Conservation (phyloP, 2,329 filamentous ascomycete species). For the Aspergillus brasiliensis region DNA sequence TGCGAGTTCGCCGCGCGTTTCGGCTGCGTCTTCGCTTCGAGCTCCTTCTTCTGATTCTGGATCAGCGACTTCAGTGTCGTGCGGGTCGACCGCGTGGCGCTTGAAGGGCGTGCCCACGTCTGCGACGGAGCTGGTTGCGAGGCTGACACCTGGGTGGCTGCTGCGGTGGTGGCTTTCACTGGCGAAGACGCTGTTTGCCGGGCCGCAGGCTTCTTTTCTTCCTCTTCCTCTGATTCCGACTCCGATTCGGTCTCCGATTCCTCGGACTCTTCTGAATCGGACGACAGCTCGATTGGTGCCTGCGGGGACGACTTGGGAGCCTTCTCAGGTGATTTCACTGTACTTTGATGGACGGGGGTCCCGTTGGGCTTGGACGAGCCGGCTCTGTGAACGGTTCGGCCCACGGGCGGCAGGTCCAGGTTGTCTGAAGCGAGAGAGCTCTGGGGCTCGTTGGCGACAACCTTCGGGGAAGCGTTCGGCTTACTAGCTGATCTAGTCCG, state of each 20-base stretch:
- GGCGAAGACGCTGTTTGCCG: neutral
- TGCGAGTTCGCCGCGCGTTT: neutral
- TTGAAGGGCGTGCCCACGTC: conserved; percentile 3
- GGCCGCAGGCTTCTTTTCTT: conserved; percentile 1
- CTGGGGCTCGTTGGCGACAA: neutral
- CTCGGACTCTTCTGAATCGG: conserved; percentile 6
- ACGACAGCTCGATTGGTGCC: neutral
- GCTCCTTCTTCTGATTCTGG: conserved; percentile 11
- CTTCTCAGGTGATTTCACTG: neutral
- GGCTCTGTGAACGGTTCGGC: neutral
- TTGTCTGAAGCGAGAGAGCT: neutral
- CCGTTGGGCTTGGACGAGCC: neutral
- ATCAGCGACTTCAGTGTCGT: conserved; percentile 10
- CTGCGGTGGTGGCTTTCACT: neutral
- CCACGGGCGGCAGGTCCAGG: neutral
- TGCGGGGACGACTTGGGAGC: neutral
- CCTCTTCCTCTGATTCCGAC: conserved; percentile 8
- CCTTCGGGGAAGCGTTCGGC: neutral
- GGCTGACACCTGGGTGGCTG: neutral
- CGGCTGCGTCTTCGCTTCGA: conserved; percentile 7
- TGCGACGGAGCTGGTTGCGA: conserved; percentile 6
- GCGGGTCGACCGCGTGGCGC: neutral
- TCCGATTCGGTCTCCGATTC: conserved; percentile 8
- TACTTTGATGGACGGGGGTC: neutral
- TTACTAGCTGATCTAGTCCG: neutral